Conservation (phyloP, 2,329 filamentous ascomycete species). For the Verticillium klebahnii region DNA sequence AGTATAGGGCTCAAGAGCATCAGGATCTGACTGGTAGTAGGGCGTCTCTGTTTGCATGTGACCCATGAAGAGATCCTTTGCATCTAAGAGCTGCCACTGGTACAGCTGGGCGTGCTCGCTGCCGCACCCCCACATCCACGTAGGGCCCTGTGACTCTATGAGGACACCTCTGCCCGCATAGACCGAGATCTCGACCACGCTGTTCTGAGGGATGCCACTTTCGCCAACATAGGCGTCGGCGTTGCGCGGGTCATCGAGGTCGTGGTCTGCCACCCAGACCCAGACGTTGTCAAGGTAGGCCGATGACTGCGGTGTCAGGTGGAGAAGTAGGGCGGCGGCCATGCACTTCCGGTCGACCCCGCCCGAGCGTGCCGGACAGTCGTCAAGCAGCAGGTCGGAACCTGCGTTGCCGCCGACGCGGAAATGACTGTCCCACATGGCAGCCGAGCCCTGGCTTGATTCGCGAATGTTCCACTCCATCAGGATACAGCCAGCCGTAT, state of each 20-base stretch:
- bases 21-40: slow-evolving; percentile 50
- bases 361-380: slow-evolving; percentile 43
- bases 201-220: not conserved
- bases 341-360: slow-evolving; percentile 51
- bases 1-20: not conserved
- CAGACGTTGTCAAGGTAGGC: slow-evolving; percentile 52
- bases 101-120: slow-evolving; percentile 44
- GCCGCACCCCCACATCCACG: slow-evolving; percentile 34
- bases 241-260: not conserved
- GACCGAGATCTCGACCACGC: slow-evolving; percentile 21
- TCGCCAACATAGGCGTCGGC: slow-evolving; percentile 45
- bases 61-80: slow-evolving; percentile 43
- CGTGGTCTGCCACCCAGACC: slow-evolving; percentile 65
- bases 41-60: slow-evolving; percentile 52
- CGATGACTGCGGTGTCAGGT: slow-evolving; percentile 36
- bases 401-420: slow-evolving; percentile 69
- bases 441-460: slow-evolving; percentile 36
- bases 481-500: slow-evolving; percentile 65
- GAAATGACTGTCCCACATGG: slow-evolving; percentile 49
- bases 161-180: slow-evolving; percentile 27
- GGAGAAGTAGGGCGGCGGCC: slow-evolving; percentile 50
- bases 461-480: slow-evolving; percentile 67
- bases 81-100: slow-evolving; percentile 42
- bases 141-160: slow-evolving; percentile 23
- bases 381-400: slow-evolving; percentile 57